Evolutionary conservation across 129 eudicot species (phyloP).

Genomic region (Deinandra increscens): DNA sequence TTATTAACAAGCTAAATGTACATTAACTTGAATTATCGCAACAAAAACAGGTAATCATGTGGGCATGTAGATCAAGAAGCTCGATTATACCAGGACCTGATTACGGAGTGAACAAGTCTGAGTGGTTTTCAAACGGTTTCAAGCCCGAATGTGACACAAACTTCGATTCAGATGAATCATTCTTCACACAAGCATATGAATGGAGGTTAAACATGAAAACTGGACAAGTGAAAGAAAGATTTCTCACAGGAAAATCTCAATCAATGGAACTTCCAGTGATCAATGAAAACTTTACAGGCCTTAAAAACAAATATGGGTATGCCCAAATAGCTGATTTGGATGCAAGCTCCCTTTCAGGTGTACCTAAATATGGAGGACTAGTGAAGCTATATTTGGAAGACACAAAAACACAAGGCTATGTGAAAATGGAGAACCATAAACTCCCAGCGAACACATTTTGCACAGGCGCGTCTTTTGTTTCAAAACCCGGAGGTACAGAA

Average conservation of each 20-base stretch:
- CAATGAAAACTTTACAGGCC: constrained; percentile 44
- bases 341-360: constrained; percentile 59
- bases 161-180: constrained; percentile 31
- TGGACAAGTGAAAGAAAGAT: constrained; percentile 53
- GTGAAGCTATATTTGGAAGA: constrained; percentile 56
- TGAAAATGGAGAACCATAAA: constrained; percentile 47
- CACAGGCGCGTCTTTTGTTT: constrained; percentile 50
- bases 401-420: constrained; percentile 20
- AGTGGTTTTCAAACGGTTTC: constrained; percentile 63
- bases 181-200: constrained; percentile 46
- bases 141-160: constrained; percentile 23
- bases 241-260: constrained; percentile 44
- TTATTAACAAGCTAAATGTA: not conserved
- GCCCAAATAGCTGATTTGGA: constrained; percentile 50
- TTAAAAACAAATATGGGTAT: constrained; percentile 50
- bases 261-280: constrained; percentile 78
- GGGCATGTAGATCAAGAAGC: constrained; percentile 53
- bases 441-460: constrained; percentile 46
- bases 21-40: not conserved
- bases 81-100: constrained; percentile 73
- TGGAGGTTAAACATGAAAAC: constrained; percentile 68
- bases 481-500: constrained; percentile 36
- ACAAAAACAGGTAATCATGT: constrained; percentile 45
- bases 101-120: constrained; percentile 55
- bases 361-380: constrained; percentile 67